A percentile compares a stretch with the other conserved stretches of the same genome.
These are phyloP conservation scores for Helicocarpus griseus DNA, from an alignment of 2,329 filamentous ascomycete species.

Conservation along the genomic window DNA sequence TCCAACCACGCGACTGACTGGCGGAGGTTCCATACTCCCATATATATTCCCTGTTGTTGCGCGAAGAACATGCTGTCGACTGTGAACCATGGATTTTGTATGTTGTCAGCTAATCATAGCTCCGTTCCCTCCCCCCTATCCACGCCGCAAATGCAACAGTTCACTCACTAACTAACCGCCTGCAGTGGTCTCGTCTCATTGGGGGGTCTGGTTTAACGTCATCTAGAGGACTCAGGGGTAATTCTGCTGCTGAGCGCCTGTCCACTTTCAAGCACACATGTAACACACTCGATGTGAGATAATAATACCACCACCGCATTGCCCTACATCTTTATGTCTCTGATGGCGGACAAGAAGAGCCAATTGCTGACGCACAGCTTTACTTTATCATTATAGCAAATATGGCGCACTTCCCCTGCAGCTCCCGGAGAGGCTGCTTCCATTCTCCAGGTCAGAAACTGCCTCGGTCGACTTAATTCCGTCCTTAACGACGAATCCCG, in stretches of 20 bases:
- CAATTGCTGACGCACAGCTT: conserved; percentile 4
- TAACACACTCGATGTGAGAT: conserved; percentile 48
- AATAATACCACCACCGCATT: background rate
- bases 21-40: background rate
- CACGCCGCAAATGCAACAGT: background rate
- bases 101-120: conserved; percentile 15
- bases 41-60: background rate
- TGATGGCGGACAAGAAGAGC: background rate
- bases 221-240: conserved; percentile 40
- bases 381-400: conserved; percentile 35
- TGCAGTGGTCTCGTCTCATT: conserved; percentile 52
- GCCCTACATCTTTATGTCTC: background rate
- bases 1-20: background rate
- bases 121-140: background rate
- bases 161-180: conserved; percentile 4
- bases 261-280: conserved; percentile 52
- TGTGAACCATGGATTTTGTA: conserved; percentile 35
- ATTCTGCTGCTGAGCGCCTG: conserved; percentile 51
- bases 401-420: conserved; percentile 49
- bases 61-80: conserved; percentile 1
- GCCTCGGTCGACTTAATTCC: conserved; percentile 47
- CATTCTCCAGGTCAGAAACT: conserved; percentile 40
- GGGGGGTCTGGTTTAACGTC: conserved; percentile 42
- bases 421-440: conserved; percentile 41
- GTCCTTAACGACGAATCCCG: conserved; percentile 85